These are phyloP conservation scores for Wakefieldia striispora DNA, from an alignment of 768 basidiomycete genomes.

Conservation along the genomic window DNA sequence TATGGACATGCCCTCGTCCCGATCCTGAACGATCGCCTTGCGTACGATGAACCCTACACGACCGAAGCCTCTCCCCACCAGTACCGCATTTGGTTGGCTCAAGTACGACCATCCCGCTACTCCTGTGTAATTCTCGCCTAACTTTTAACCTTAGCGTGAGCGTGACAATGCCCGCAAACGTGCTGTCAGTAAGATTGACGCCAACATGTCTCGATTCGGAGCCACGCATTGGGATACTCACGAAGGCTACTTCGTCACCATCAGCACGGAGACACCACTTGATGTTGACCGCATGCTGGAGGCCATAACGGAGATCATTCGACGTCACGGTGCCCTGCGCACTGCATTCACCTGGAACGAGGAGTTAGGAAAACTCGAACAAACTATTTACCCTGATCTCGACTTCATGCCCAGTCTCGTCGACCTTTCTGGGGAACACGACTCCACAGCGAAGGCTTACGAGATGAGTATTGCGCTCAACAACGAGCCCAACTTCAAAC, in stretches of 20 bases:
- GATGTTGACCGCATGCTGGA: conserved; percentile 28
- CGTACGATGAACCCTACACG: conserved; percentile 32
- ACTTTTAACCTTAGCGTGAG: conserved; percentile 17
- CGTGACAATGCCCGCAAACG: conserved; percentile 30
- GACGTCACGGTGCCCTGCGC: conserved; percentile 30
- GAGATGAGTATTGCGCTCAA: conserved; percentile 28
- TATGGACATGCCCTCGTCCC: conserved; percentile 30
- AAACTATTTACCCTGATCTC: conserved; percentile 30
- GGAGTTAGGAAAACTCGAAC: conserved; percentile 27
- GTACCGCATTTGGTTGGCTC: conserved; percentile 33
- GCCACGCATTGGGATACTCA: conserved; percentile 34
- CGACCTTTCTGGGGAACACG: conserved; percentile 28
- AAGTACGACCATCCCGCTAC: conserved; percentile 15
- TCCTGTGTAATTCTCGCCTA: not conserved
- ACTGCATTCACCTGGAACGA: conserved; percentile 32
- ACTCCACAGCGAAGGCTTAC: conserved; percentile 27
- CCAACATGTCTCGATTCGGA: conserved; percentile 32
- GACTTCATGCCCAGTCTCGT: conserved; percentile 21
- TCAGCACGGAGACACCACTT: conserved; percentile 23
- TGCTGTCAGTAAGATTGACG: conserved; percentile 26
- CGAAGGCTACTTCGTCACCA: conserved; percentile 22
- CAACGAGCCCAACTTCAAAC: conserved; percentile 22
- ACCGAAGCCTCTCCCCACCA: conserved; percentile 27
- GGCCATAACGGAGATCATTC: conserved; percentile 26
- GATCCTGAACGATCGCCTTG: conserved; percentile 30